Evolutionary conservation across 305 asterid species (phyloP), one percentile per base, ranked within the genome.

Genomic region (Ajuga reptans): DNA sequence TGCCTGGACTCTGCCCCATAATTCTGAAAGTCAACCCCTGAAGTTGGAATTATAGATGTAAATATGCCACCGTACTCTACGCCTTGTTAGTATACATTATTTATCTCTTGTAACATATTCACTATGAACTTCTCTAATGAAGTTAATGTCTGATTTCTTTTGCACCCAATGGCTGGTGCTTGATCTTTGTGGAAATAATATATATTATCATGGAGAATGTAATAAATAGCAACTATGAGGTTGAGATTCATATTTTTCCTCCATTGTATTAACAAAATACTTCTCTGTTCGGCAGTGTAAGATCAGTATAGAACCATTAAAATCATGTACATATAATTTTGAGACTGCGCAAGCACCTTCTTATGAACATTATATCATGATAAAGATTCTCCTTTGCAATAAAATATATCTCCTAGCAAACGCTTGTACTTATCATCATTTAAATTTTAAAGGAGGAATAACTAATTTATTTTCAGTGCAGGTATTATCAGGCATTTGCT

Each of bases 401-500:
- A 31, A 51, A 33, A 18, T 17, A 3, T 17, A 41, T 39, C 43
- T 62, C 47, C 59, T 43, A 68, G 9, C 33, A 60, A 39, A 9
- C 52, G 16, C 27, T 5, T 7, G 45, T 21, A 21, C 1, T 21
- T 21, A 21, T 21, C 1, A 21, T 21, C 27, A 21, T 45, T 67
- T 42, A 27, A 24, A 17, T 39, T 64, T 73, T 47, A 52, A 71
- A 77, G 59, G 52, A 73, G 61, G 65, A 58, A 64, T 14, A 46
- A 69, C 49, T 54, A 62, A 68, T 72, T 64, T 43, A 66, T 80
- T 80, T 66, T 39, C 34, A 52, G 66, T 66, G 83, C 96, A 92
- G 98, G 89, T 80, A 78, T 77, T 62, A 76, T 77, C 67, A 10
- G 82, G 92, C 90, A 66, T 92, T 88, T 83, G 85, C 70, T 54